phyloP scores from a whole-genome alignment of 225 moss, liverwort and hornwort genomes.

The Sphagnum tenellum region DNA sequence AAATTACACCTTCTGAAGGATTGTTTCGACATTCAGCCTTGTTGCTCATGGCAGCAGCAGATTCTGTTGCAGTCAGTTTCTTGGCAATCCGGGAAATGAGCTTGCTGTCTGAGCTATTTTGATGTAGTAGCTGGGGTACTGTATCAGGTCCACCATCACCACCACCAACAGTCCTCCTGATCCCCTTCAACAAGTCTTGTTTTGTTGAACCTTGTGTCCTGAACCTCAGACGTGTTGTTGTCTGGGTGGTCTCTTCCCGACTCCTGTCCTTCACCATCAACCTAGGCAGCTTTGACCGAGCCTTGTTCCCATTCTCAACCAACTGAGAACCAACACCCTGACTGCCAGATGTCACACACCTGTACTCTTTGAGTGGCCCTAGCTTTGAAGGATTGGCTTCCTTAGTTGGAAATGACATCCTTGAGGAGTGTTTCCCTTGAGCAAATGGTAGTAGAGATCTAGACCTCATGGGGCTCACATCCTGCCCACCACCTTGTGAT shows the following conservation, averaged over 20 bases:
- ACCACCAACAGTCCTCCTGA: constrained; percentile 33
- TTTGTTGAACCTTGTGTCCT: constrained; percentile 25
- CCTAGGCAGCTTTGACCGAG: constrained; percentile 16
- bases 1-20: constrained; percentile 12
- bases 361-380: constrained; percentile 9
- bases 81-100: constrained; percentile 34
- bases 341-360: too few relatives aligned
- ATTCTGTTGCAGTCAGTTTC: constrained; percentile 16
- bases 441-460: constrained; percentile 3
- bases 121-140: constrained; percentile 21
- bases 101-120: constrained; percentile 39
- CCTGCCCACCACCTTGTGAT: constrained; percentile 20
- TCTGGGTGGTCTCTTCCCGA: constrained; percentile 25
- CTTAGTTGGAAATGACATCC: constrained; percentile 14
- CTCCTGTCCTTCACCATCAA: constrained; percentile 21
- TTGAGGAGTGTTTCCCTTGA: constrained; percentile 16
- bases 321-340: constrained; percentile 7
- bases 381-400: constrained; percentile 17
- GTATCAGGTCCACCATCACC: background rate
- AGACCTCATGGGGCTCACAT: constrained; percentile 22
- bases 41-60: background rate
- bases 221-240: constrained; percentile 16
- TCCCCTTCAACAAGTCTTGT: constrained; percentile 12
- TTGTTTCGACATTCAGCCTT: constrained; percentile 13
- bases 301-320: constrained; percentile 5